Evolutionary conservation across 495 filamentous ascomycete species (phyloP).

Genomic region (Hamigera avellanea): DNA sequence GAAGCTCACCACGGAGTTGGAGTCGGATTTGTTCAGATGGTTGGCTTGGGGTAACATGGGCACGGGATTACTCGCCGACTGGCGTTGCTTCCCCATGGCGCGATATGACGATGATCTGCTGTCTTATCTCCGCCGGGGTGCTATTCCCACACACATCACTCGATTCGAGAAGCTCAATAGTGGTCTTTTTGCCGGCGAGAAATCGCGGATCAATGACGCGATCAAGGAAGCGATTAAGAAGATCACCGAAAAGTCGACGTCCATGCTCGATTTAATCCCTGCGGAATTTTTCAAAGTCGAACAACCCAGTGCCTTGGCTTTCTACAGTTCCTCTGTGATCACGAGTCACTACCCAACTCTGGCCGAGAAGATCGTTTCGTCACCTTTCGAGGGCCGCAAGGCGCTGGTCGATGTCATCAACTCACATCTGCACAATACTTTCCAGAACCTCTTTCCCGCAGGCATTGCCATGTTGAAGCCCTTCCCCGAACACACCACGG

Average conservation of each 20-base stretch:
- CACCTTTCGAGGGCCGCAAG: constrained; percentile 44
- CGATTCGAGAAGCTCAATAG: constrained; percentile 62
- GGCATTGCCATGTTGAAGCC: constrained; percentile 78
- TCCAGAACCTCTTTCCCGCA: constrained; percentile 62
- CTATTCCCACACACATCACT: constrained; percentile 54
- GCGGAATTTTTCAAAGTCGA: constrained; percentile 53
- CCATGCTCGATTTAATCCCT: constrained; percentile 45
- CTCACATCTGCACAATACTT: constrained; percentile 74
- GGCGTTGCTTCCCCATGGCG: constrained; percentile 78
- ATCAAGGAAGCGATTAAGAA: constrained; percentile 55
- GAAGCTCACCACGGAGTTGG: constrained; percentile 41
- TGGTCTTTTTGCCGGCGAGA: constrained; percentile 65
- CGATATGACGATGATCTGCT: constrained; percentile 61
- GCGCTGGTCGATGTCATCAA: constrained; percentile 66
- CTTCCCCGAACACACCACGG: constrained; percentile 56
- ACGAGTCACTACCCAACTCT: constrained; percentile 52
- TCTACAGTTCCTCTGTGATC: constrained; percentile 57
- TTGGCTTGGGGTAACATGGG: constrained; percentile 90
- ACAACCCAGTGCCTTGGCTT: constrained; percentile 57
- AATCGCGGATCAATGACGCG: constrained; percentile 48
- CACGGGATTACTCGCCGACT: constrained; percentile 71
- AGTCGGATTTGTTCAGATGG: constrained; percentile 72
- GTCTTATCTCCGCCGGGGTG: constrained; percentile 57
- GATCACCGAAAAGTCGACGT: constrained; percentile 39
- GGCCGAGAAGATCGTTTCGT: constrained; percentile 44